Conservation (phyloP, 179 eudicot species). For the Drosera spatulata region DNA sequence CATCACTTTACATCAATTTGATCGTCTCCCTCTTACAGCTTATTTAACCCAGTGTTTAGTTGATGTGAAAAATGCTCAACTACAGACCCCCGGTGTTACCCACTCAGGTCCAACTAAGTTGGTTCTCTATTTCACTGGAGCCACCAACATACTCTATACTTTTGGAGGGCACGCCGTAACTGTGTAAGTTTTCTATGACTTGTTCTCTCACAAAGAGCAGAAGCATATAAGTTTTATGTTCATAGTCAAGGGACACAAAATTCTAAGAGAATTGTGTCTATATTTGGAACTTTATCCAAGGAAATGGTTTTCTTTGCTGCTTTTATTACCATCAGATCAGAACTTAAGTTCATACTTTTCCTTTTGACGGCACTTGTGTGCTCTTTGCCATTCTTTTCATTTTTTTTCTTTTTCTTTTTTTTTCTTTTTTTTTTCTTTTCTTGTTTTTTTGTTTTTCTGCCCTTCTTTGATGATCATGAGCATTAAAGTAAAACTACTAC, state of each 20-base stretch:
- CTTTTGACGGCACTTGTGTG: too few species aligned
- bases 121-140: conserved; percentile 20
- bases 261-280: background rate
- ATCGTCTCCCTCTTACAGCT: background rate
- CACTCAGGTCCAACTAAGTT: conserved; percentile 40
- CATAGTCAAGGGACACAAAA: background rate
- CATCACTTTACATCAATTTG: background rate
- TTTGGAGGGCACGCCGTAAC: conserved; percentile 48
- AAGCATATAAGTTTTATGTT: background rate
- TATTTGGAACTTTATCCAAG: background rate
- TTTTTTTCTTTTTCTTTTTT: too few species aligned
- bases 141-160: conserved; percentile 35
- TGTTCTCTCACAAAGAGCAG: background rate
- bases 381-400: too few species aligned
- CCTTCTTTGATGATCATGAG: too few species aligned
- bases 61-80: background rate
- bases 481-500: too few species aligned
- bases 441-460: too few species aligned
- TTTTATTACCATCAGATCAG: too few species aligned
- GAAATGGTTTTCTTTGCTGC: too few species aligned
- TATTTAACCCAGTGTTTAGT: too few species aligned
- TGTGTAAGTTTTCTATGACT: conserved; percentile 23
- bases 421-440: too few species aligned
- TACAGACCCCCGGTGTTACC: conserved; percentile 33
- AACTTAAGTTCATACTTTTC: too few species aligned